A percentile compares a stretch with the other conserved stretches of the same genome.
phyloP scores from a whole-genome alignment of 805 yeast genomes.

The Metahyphopichia silvanorum region DNA sequence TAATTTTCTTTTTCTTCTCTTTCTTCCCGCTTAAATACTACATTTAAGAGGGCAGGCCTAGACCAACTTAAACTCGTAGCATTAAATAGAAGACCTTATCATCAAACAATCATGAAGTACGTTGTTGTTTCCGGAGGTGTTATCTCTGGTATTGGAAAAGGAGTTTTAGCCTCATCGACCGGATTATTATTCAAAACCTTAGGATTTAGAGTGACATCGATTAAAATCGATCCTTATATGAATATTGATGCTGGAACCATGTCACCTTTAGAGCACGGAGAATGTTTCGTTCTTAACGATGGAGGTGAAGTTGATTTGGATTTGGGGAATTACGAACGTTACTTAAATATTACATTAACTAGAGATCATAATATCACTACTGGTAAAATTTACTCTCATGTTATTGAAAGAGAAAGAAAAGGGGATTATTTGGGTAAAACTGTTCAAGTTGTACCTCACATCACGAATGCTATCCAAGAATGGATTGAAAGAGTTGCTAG shows the following conservation, averaged over 20 bases:
- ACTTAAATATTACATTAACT: constrained; percentile 88
- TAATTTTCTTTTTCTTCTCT: constrained; percentile 14
- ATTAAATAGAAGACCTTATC: background rate
- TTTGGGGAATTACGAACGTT: constrained; percentile 96
- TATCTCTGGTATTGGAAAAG: constrained; percentile 98
- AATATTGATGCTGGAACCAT: constrained; percentile 99
- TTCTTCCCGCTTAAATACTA: constrained; percentile 45
- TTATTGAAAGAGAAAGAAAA: constrained; percentile 89
- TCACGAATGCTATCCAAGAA: constrained; percentile 95
- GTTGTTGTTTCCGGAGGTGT: constrained; percentile 99
- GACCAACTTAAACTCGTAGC: background rate
- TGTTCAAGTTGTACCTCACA: constrained; percentile 99
- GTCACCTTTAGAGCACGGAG: constrained; percentile 99
- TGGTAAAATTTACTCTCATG: constrained; percentile 93
- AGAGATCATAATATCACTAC: constrained; percentile 96
- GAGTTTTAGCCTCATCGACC: constrained; percentile 95
- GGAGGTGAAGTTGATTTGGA: constrained; percentile 99
- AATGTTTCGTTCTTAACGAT: constrained; percentile 94
- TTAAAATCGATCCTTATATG: constrained; percentile 98
- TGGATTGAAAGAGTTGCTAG: constrained; percentile 95
- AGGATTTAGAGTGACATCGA: constrained; percentile 93
- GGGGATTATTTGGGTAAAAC: constrained; percentile 99
- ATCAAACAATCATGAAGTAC: constrained; percentile 70
- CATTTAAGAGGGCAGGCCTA: constrained; percentile 41
- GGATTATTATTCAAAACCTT: constrained; percentile 91